phyloP scores from a whole-genome alignment of 768 basidiomycete species.

The Boletus coccyginus region DNA sequence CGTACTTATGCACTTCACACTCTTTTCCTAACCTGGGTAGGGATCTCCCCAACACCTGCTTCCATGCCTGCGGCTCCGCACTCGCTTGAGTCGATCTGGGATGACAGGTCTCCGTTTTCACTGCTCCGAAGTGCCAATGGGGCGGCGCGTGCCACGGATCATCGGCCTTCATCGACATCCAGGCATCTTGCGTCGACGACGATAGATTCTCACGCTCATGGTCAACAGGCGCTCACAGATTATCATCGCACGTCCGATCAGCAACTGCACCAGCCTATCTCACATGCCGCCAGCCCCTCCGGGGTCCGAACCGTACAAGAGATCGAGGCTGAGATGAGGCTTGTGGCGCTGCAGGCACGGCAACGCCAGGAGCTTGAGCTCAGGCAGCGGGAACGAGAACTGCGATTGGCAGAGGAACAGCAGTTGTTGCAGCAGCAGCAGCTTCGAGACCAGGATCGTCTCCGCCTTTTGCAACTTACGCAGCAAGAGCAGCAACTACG shows the following conservation, averaged over 20 bases:
- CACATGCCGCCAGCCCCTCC: constrained; percentile 33
- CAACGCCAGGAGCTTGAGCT: constrained; percentile 41
- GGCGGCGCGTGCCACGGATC: constrained; percentile 38
- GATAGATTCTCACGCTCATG: constrained; percentile 22
- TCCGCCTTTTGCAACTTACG: constrained; percentile 37
- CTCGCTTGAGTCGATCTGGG: constrained; percentile 77
- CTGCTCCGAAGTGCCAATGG: constrained; percentile 58
- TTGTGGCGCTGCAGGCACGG: constrained; percentile 48
- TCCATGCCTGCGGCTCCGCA: constrained; percentile 24
- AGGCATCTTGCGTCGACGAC: constrained; percentile 24
- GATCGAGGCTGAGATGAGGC: constrained; percentile 82
- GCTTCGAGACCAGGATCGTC: constrained; percentile 41
- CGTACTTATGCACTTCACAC: constrained; percentile 11
- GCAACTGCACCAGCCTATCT: constrained; percentile 34
- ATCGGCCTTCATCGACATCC: constrained; percentile 25
- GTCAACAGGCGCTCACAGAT: constrained; percentile 32
- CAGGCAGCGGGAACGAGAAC: constrained; percentile 47
- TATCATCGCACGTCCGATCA: constrained; percentile 37
- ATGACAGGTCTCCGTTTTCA: constrained; percentile 75
- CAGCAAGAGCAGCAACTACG: constrained; percentile 36
- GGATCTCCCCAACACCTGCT: constrained; percentile 37
- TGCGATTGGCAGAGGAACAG: constrained; percentile 31
- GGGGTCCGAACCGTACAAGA: constrained; percentile 70
- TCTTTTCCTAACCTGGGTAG: constrained; percentile 16
- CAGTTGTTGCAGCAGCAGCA: constrained; percentile 34